Evolutionary conservation across 129 eudicot genomes (phyloP).

Genomic region (Artemisia annua): DNA sequence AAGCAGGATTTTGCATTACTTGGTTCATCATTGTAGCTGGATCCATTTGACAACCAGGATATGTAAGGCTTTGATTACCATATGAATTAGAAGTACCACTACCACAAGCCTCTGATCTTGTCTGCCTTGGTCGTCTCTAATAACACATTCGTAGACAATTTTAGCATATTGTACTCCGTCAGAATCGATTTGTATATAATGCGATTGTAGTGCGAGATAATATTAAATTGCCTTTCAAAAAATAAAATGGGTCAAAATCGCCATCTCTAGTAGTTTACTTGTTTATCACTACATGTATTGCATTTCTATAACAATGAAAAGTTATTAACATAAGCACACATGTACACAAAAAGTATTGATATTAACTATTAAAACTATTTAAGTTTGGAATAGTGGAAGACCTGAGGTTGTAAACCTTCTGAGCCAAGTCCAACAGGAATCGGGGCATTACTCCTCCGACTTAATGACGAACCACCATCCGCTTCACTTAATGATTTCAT

Average conservation of each 20-base stretch:
- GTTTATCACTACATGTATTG: not conserved
- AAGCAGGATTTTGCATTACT: constrained; percentile 68
- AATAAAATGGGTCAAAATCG: too few species aligned
- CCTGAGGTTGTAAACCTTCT: constrained; percentile 86
- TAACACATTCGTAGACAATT: constrained; percentile 13
- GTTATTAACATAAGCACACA: not conserved
- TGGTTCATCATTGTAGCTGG: constrained; percentile 59
- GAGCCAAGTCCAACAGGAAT: constrained; percentile 86
- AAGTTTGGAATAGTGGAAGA: constrained; percentile 24
- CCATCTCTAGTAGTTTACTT: too few species aligned
- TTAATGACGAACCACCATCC: constrained; percentile 35
- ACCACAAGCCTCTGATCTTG: constrained; percentile 37
- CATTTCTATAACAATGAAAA: not conserved
- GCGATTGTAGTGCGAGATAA: not conserved
- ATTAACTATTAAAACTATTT: not conserved
- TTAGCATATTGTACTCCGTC: not conserved
- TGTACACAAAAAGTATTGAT: not conserved
- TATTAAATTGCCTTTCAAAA: not conserved
- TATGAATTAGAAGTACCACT: constrained; percentile 29
- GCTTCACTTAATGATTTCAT: constrained; percentile 22
- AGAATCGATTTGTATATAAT: not conserved
- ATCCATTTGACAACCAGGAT: constrained; percentile 48
- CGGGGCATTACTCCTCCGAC: constrained; percentile 27
- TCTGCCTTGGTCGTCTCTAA: constrained; percentile 55
- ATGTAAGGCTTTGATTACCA: constrained; percentile 28